Base-by-base conservation (phyloP, 176 grass and related monocot species). In the Puya raimondii region DNA sequence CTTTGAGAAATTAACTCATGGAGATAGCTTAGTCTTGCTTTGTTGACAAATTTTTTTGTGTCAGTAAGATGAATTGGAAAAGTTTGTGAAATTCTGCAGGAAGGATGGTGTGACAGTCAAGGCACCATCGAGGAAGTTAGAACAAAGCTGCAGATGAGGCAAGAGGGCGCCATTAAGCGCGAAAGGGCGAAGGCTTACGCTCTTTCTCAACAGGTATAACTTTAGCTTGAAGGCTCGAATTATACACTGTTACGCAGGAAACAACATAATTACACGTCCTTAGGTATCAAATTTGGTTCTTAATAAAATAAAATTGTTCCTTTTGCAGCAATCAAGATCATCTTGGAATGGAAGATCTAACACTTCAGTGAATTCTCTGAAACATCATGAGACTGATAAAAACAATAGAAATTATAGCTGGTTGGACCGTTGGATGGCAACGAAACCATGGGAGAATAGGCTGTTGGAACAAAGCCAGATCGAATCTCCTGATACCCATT, bases 81-180 rank as follows among this genome's bases (percentile, higher is more conserved):
- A 2, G 33, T 15, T 64, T 76, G 2, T 82, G 74, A 18, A 18
- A 49, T 72, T 71, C 66, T 82, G 10, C 65, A 96, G 92, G 79
- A 75, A 47, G 86, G 88, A 76, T 96, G 92, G 92, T 96, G 92
- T 71, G 79, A 87, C 57, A 87, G 81, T 66, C 88, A 72, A 71
- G 86, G 88, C 49, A 96, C 83, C 63, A 42, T 87, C 20, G 83
- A 85, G 64, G 92, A 89, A 64, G 23, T 96, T 9, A 87, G 52
- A 82, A 65, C 88, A 64, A 92, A 89, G 72, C 72, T 92, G 33
- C 79, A 92, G 10, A 82, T 92, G 86, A 96, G 84, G 79, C 86
- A 85, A 47, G 84, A 89, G 69, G 92, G 86, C 73, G 86, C 81
- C 10, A 74, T 89, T 12, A 96, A 85, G 67, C 86, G 88, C 79